A percentile compares a stretch with the other conserved stretches of the same genome.
Conservation (phyloP, 2,329 filamentous ascomycete species). For the Venturia nashicola region DNA sequence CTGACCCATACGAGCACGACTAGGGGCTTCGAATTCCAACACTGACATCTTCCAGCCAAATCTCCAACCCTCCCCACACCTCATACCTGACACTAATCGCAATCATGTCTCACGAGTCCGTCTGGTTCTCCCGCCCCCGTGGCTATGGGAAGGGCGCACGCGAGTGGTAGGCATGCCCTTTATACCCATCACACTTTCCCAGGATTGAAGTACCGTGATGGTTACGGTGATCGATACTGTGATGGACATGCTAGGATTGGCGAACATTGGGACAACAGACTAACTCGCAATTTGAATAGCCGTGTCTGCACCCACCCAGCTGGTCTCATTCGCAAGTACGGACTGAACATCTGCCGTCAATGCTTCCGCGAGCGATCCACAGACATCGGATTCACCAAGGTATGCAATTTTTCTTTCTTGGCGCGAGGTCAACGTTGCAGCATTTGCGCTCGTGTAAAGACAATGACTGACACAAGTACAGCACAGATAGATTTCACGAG, state of each 20-base stretch:
- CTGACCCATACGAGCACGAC: neutral
- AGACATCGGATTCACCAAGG: constrained; percentile 60
- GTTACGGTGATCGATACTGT: neutral
- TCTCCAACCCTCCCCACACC: neutral
- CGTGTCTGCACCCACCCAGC: constrained; percentile 65
- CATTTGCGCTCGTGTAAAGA: neutral
- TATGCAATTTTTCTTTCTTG: constrained; percentile 21
- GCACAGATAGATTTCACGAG: neutral
- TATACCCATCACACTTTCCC: neutral
- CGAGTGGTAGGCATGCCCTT: constrained; percentile 58
- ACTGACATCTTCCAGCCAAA: neutral
- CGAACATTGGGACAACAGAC: neutral
- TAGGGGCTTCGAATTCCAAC: neutral
- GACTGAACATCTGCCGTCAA: constrained; percentile 70
- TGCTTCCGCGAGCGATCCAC: constrained; percentile 58
- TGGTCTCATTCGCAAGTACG: constrained; percentile 99
- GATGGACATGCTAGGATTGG: neutral
- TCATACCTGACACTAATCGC: constrained; percentile 20
- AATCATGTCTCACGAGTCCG: constrained; percentile 83
- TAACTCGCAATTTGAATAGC: constrained; percentile 31
- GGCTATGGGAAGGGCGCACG: constrained; percentile 95
- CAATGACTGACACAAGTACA: neutral
- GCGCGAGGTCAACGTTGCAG: neutral
- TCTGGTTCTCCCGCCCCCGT: constrained; percentile 98
- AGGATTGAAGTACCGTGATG: constrained; percentile 8